Conservation (phyloP, 495 filamentous ascomycete genomes). For the Penicillium manginii region DNA sequence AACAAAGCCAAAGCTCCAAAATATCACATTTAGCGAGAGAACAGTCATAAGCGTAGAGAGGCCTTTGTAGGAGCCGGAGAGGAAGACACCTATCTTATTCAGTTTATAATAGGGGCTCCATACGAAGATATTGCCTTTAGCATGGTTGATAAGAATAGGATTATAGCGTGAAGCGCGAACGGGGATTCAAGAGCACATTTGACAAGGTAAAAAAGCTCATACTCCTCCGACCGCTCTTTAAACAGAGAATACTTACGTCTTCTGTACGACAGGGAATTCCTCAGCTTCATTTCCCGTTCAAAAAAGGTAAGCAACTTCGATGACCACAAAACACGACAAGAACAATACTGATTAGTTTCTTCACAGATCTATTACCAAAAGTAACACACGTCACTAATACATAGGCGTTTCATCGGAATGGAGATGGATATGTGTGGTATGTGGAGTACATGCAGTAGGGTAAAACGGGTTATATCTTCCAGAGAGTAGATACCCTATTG, state of each 20-base stretch:
- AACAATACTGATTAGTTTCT: conserved; percentile 19
- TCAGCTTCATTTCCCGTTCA: conserved; percentile 97
- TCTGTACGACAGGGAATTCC: conserved; percentile 75
- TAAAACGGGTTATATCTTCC: conserved; percentile 24
- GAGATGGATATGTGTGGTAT: conserved; percentile 13
- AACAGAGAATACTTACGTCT: conserved; percentile 12
- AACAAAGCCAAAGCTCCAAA: conserved; percentile 93
- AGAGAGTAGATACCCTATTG: conserved; percentile 18
- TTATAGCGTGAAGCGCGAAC: conserved; percentile 91
- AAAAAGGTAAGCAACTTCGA: conserved; percentile 60
- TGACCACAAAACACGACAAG: neutral
- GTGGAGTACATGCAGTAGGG: conserved; percentile 18
- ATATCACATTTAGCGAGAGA: conserved; percentile 90
- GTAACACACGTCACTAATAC: conserved; percentile 25
- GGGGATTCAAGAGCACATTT: conserved; percentile 95
- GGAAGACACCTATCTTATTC: conserved; percentile 95
- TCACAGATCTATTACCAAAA: conserved; percentile 44
- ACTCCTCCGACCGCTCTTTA: neutral
- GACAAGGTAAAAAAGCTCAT: conserved; percentile 82
- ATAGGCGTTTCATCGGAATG: conserved; percentile 21
- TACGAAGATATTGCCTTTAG: conserved; percentile 98
- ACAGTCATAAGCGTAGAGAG: conserved; percentile 85
- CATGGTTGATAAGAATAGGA: conserved; percentile 99
- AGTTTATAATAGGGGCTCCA: conserved; percentile 92
- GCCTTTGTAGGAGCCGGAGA: conserved; percentile 95